Evolutionary conservation across 129 eudicot species (phyloP).

Genomic region (Lactuca sativa): DNA sequence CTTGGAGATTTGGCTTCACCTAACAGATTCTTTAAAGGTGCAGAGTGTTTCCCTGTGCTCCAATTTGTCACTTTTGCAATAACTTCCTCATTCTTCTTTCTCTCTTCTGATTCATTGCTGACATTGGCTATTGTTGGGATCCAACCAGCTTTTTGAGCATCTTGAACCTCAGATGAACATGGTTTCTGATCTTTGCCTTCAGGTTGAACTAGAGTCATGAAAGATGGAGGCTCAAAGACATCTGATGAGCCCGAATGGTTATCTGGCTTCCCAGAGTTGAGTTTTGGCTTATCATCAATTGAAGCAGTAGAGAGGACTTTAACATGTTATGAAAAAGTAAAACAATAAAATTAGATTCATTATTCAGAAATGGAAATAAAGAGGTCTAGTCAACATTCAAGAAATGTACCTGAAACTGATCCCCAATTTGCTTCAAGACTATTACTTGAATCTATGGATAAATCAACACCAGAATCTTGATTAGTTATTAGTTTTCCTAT

Average conservation of each 20-base stretch:
- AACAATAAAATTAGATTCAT: background rate
- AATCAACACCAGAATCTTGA: constrained; percentile 29
- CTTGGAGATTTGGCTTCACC: constrained; percentile 64
- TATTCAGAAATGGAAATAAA: background rate
- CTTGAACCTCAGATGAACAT: constrained; percentile 31
- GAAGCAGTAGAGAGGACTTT: constrained; percentile 53
- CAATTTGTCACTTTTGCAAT: constrained; percentile 71
- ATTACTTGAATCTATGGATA: constrained; percentile 44
- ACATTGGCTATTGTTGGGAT: constrained; percentile 41
- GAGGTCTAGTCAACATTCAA: background rate
- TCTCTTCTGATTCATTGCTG: constrained; percentile 52
- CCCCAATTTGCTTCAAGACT: constrained; percentile 77
- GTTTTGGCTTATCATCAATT: constrained; percentile 36
- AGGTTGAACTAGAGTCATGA: constrained; percentile 46
- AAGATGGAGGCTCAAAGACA: constrained; percentile 51
- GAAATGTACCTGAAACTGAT: constrained; percentile 67
- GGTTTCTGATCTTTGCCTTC: constrained; percentile 30
- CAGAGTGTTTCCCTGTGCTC: constrained; percentile 53
- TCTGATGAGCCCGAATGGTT: constrained; percentile 30
- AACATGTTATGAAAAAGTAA: constrained; percentile 5
- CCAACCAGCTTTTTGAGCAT: constrained; percentile 29
- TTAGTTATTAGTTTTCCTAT: constrained; percentile 29
- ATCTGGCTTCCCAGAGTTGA: constrained; percentile 32
- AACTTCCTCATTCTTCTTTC: constrained; percentile 67
- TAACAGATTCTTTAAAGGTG: constrained; percentile 59